Evolutionary conservation across 345 rosid genomes (phyloP), one percentile per base, ranked within the genome.

Genomic region (Streptanthus diversifolius): DNA sequence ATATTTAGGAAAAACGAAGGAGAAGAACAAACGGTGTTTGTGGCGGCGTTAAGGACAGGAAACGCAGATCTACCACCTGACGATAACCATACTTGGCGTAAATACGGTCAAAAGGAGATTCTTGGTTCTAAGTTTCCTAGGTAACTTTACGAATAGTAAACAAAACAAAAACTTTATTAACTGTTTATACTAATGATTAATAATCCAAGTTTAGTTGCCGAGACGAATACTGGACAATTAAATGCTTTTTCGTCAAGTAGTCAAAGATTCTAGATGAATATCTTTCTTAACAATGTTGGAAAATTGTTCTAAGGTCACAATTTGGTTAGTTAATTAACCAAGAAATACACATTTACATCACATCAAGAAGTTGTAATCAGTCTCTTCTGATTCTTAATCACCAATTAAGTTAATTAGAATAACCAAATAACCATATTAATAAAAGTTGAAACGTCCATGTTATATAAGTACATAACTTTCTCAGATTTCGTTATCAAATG

Each of bases 41-140:
- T 82, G 52, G 71, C 91, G 0, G 91, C 92, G 0, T 85, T 91
- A 5, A 82, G 60, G 24, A 70, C 73, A 13, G 98, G 97, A 48
- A 92, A 92, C 40, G 78, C 77, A 1, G 91, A 88, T 41, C 58
- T 87, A 37, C 93, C 93, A 3, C 97, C 97, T 1, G 98, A 90
- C 10, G 98, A 92, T 66, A 87, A 87, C 43, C 84, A 56, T 71
- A 84, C 92, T 15, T 92, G 98, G 96, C 82, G 93, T 69, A 92
- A 92, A 72, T 92, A 92, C 27, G 98, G 98, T 4, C 98, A 92
- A 63, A 93, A 93, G 71, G 97, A 93, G 67, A 93, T 93, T 35
- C 78, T 90, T 14, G 88, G 85, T 9, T 85, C 97, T 1, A 83
- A 1, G 39, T 86, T 49, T 33, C 98, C 97, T 7, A 87, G 98